phyloP scores from a whole-genome alignment of 768 basidiomycete species.

The Rhizopogon salebrosus region DNA sequence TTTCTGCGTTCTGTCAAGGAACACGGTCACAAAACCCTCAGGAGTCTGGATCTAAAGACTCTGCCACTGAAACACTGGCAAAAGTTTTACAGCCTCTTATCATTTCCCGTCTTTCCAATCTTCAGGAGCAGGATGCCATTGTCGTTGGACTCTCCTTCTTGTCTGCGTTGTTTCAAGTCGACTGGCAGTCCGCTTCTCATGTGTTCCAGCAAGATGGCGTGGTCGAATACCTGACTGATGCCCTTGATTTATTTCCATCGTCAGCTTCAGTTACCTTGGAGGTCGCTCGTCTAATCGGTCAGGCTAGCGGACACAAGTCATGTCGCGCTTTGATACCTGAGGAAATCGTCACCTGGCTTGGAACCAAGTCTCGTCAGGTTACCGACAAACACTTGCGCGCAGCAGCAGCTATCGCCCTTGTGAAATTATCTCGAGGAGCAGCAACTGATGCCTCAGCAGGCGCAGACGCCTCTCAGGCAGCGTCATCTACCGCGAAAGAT shows the following conservation, averaged over 20 bases:
- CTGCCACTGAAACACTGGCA: constrained; percentile 45
- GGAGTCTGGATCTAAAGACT: constrained; percentile 32
- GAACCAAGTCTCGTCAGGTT: constrained; percentile 45
- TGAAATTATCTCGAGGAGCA: constrained; percentile 68
- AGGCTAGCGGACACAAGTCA: constrained; percentile 69
- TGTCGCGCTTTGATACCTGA: constrained; percentile 60
- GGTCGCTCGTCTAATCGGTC: constrained; percentile 69
- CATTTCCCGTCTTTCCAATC: constrained; percentile 46
- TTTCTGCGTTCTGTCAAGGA: constrained; percentile 66
- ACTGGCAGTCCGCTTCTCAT: constrained; percentile 56
- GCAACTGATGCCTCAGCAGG: constrained; percentile 32
- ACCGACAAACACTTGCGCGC: constrained; percentile 46
- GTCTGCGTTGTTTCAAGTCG: constrained; percentile 81
- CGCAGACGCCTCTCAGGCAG: constrained; percentile 8
- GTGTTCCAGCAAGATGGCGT: constrained; percentile 64
- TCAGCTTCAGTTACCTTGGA: constrained; percentile 46
- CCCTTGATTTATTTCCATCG: constrained; percentile 58
- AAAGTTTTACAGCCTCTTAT: constrained; percentile 48
- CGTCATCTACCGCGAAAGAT: constrained; percentile 26
- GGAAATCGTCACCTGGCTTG: constrained; percentile 64
- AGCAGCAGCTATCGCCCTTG: constrained; percentile 66
- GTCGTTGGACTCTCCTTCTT: constrained; percentile 61
- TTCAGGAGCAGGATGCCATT: constrained; percentile 42
- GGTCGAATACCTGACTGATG: constrained; percentile 61
- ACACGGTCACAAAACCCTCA: constrained; percentile 36